Percentiles rank a stretch among this genome's conserved stretches.
Evolutionary conservation across 208 protist species (phyloP).

Genomic region (Strigomonas oncopelti): DNA sequence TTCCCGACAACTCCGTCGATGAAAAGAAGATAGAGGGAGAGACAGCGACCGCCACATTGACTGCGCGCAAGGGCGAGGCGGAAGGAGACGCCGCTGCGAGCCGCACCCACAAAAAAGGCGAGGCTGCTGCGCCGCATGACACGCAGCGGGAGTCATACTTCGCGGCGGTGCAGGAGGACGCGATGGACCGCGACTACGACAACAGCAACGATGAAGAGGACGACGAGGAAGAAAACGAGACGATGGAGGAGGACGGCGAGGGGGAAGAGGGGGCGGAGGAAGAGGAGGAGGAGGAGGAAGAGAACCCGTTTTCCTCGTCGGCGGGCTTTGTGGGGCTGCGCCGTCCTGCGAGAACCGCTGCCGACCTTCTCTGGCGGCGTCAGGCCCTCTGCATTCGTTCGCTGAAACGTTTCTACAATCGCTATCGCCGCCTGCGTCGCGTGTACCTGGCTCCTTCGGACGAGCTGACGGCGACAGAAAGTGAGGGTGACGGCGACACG

Average conservation of each 20-base stretch:
- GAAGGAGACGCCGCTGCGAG: too few relatives aligned
- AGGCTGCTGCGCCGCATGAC: not conserved
- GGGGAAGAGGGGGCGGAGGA: not conserved
- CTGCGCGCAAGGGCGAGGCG: not conserved
- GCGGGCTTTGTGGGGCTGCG: too few relatives aligned
- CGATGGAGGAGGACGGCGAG: not conserved
- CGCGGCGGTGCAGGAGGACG: not conserved
- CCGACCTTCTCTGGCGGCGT: not conserved
- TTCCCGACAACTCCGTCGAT: not conserved
- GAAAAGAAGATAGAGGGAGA: not conserved
- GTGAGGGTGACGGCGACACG: not conserved
- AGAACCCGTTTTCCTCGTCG: not conserved
- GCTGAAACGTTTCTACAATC: not conserved
- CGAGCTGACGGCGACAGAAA: not conserved
- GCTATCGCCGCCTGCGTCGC: not conserved
- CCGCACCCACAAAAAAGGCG: too few relatives aligned
- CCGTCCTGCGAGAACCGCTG: too few relatives aligned
- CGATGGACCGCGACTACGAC: not conserved
- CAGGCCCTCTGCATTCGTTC: not conserved
- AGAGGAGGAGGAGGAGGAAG: constrained; percentile 3
- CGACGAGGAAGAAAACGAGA: constrained; percentile 10
- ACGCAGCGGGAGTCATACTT: not conserved
- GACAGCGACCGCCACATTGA: not conserved
- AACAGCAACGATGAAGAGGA: not conserved
- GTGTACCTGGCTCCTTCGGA: not conserved